Percentiles rank a stretch among this genome's conserved stretches.
These are phyloP conservation scores for Hemisphaericaspora subhashii DNA, from an alignment of 1,139 yeast genomes.

Conservation along the genomic window DNA sequence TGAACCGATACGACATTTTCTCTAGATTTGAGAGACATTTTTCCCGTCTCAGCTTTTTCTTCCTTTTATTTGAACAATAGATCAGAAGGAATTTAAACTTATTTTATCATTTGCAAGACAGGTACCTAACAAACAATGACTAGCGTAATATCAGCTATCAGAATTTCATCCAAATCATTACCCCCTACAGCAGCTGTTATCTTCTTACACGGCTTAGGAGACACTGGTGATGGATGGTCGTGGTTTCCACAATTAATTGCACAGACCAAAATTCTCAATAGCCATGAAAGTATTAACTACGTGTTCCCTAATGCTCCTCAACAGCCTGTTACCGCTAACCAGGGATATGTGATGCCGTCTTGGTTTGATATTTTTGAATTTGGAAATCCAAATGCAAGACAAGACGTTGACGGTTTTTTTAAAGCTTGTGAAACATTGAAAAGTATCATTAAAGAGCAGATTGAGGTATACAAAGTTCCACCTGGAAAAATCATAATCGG, in stretches of 20 bases:
- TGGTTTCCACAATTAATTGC: conserved; percentile 60
- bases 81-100: too few species aligned
- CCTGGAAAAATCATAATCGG: conserved; percentile 78
- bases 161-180: conserved; percentile 20
- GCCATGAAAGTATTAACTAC: conserved; percentile 64
- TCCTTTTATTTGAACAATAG: too few species aligned
- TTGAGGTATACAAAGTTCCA: conserved; percentile 56
- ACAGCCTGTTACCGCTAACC: conserved; percentile 66
- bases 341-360: conserved; percentile 69
- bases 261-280: conserved; percentile 42
- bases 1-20: too few species aligned
- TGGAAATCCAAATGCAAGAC: conserved; percentile 46
- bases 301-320: conserved; percentile 88
- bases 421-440: conserved; percentile 55
- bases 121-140: too few species aligned
- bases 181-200: conserved; percentile 61
- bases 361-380: conserved; percentile 83
- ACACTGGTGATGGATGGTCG: conserved; percentile 86
- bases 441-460: conserved; percentile 60
- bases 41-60: too few species aligned
- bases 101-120: too few species aligned
- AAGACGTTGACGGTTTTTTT: conserved; percentile 67
- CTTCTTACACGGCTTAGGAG: conserved; percentile 90
- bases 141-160: conserved; percentile 19
- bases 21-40: too few species aligned